Evolutionary conservation across 1,284 basidiomycete genomes (phyloP), one percentile per base, ranked within the genome.

Genomic region (Moesziomyces sp.): DNA sequence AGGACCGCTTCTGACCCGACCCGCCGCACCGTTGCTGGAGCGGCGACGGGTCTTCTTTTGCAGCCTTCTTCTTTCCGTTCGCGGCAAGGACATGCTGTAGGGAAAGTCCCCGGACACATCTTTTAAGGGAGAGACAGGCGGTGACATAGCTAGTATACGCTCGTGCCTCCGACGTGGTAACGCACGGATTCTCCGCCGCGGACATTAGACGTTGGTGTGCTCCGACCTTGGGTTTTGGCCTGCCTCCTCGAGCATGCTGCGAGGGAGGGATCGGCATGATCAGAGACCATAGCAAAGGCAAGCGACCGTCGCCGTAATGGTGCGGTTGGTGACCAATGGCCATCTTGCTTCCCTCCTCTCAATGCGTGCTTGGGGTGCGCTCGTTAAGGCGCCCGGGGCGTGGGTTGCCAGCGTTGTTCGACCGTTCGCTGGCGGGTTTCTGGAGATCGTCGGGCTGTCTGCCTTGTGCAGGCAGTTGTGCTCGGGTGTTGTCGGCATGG

Each of bases 71-170:
- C 38, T 57, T 40, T 19, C 16, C 52, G 40, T 42, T 42, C 28
- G 14, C 21, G 44, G 19, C n/a, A 34, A n/a, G 48, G 63, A 70
- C 72, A 74, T 56, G 72, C 72, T 74, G 72, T 70, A 74, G 72
- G 72, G 72, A 74, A 74, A 74, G 72, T 74, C 72, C 72, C 72
- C 72, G 72, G 72, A 74, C 72, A 74, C 71, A 74, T 69, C 71
- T 68, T 8, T 10, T 34, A 21, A 28, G 30, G 46, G 55, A 45
- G 43, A 53, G 16, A 49, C 35, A 19, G 43, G 28, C 66, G 66
- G 48, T 38, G 46, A 28, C 61, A 64, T 60, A 9, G 67, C 67
- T 64, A 70, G 65, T 21, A 52, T 38, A 48, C 35, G 23, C 14
- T 16, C 28, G 19, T 24, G 34, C 21, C 26, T 35, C 30, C 42